phyloP scores from a whole-genome alignment of 1,139 yeast genomes.

The Cylindricascospora bacillispora region DNA sequence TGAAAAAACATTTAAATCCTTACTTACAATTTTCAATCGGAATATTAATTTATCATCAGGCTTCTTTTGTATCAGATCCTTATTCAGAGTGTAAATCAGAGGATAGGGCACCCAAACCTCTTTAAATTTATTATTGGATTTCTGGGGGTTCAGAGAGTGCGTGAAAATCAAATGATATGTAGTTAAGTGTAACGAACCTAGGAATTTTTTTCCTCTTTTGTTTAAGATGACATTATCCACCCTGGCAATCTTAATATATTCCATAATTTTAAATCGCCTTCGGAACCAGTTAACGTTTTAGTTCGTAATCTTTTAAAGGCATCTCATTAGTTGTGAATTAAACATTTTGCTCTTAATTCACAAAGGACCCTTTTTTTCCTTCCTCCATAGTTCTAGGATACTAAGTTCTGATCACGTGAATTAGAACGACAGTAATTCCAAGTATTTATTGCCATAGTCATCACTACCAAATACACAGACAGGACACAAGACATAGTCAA shows the following conservation, averaged over 20 bases:
- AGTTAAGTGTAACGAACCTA: conserved; percentile 67
- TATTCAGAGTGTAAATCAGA: conserved; percentile 54
- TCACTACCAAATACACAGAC: too few relatives aligned
- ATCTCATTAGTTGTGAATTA: too few relatives aligned
- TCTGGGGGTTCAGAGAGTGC: too few relatives aligned
- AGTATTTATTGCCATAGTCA: too few relatives aligned
- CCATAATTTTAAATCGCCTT: conserved; percentile 31
- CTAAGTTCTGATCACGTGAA: too few relatives aligned
- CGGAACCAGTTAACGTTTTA: not conserved
- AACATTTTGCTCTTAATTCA: not conserved
- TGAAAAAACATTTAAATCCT: conserved; percentile 78
- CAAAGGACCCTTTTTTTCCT: too few relatives aligned
- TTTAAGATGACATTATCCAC: conserved; percentile 58
- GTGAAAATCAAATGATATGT: conserved; percentile 80
- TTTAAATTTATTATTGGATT: conserved; percentile 28
- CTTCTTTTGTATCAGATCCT: conserved; percentile 27
- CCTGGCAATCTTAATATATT: conserved; percentile 42
- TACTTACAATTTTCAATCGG: conserved; percentile 54
- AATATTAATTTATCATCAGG: conserved; percentile 9
- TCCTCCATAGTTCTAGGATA: too few relatives aligned
- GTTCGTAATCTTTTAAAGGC: too few relatives aligned
- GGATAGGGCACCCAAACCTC: conserved; percentile 95
- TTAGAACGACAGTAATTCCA: too few relatives aligned
- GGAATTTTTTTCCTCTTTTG: conserved; percentile 51
- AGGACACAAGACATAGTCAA: too few relatives aligned